Evolutionary conservation across 2,329 filamentous ascomycete genomes (phyloP).

Genomic region (Fusarium foetens): DNA sequence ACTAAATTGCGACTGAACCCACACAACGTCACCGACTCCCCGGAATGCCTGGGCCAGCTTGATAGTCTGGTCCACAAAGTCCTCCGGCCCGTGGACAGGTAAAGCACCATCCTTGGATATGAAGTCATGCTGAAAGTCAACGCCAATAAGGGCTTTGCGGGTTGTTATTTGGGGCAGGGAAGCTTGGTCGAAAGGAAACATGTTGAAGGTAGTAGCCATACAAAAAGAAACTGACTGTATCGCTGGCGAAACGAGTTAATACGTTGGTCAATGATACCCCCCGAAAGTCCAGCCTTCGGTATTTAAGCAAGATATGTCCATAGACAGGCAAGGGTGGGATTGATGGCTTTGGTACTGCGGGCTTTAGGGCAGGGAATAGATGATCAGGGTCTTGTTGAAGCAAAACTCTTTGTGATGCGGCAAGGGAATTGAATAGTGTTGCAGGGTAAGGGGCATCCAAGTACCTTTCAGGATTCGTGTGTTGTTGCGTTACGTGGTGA

Average conservation of each 20-base stretch:
- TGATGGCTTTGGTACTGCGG: slow-evolving; percentile 11
- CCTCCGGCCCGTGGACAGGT: slow-evolving; percentile 69
- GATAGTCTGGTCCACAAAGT: slow-evolving; percentile 74
- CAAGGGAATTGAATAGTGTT: neutral
- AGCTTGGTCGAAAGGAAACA: slow-evolving; percentile 67
- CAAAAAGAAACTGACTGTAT: neutral
- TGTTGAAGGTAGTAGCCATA: slow-evolving; percentile 39
- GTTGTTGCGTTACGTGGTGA: neutral
- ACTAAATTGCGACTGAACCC: slow-evolving; percentile 82
- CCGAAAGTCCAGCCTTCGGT: slow-evolving; percentile 1
- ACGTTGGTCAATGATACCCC: neutral
- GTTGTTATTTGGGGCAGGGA: slow-evolving; percentile 67
- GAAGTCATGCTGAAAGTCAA: slow-evolving; percentile 95
- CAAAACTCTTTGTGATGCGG: slow-evolving; percentile 31
- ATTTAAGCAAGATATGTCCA: slow-evolving; percentile 2
- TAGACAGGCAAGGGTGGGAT: slow-evolving; percentile 8
- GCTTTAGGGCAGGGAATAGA: slow-evolving; percentile 24
- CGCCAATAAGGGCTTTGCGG: slow-evolving; percentile 77
- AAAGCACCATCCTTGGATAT: slow-evolving; percentile 74
- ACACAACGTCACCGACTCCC: slow-evolving; percentile 76
- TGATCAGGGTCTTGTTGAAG: slow-evolving; percentile 18
- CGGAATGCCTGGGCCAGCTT: slow-evolving; percentile 79
- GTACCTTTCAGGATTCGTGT: neutral
- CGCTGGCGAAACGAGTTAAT: neutral
- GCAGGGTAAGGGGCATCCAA: slow-evolving; percentile 20